Evolutionary conservation across 2,329 filamentous ascomycete genomes (phyloP).

Genomic region (Ophiostoma piceae): DNA sequence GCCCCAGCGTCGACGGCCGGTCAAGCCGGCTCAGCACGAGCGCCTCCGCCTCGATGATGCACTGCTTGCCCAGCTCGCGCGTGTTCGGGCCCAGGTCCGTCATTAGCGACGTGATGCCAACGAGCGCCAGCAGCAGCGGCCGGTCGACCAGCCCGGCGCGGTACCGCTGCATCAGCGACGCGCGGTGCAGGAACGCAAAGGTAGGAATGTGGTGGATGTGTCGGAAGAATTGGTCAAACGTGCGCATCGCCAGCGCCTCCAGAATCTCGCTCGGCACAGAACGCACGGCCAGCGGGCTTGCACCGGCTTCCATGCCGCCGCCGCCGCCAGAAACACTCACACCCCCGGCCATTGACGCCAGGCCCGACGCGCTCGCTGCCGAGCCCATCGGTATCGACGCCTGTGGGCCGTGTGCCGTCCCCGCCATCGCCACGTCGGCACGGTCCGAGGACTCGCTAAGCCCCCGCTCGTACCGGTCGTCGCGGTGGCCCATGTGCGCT

Average conservation of each 20-base stretch:
- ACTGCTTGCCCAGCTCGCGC: constrained; percentile 48
- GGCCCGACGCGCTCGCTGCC: neutral
- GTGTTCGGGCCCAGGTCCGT: constrained; percentile 50
- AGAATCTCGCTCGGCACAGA: constrained; percentile 38
- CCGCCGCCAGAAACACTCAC: constrained; percentile 16
- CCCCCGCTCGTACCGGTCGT: constrained; percentile 29
- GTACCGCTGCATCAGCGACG: constrained; percentile 56
- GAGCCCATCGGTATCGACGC: neutral
- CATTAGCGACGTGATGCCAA: constrained; percentile 53
- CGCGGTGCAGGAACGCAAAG: constrained; percentile 54
- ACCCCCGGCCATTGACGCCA: neutral
- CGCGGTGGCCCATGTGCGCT: neutral
- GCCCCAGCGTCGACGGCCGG: constrained; percentile 52
- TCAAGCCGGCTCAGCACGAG: constrained; percentile 51
- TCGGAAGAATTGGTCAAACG: constrained; percentile 54
- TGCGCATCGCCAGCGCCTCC: constrained; percentile 47
- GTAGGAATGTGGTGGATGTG: constrained; percentile 56
- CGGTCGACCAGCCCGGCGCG: constrained; percentile 53
- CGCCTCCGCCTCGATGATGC: constrained; percentile 50
- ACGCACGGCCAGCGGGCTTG: neutral
- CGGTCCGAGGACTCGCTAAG: constrained; percentile 30
- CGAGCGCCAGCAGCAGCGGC: constrained; percentile 48
- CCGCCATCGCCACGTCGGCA: constrained; percentile 16
- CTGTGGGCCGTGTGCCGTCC: neutral
- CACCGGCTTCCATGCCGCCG: neutral